These are phyloP conservation scores for Corrigiola litoralis DNA, from an alignment of 179 eudicot genomes.

Conservation along the genomic window DNA sequence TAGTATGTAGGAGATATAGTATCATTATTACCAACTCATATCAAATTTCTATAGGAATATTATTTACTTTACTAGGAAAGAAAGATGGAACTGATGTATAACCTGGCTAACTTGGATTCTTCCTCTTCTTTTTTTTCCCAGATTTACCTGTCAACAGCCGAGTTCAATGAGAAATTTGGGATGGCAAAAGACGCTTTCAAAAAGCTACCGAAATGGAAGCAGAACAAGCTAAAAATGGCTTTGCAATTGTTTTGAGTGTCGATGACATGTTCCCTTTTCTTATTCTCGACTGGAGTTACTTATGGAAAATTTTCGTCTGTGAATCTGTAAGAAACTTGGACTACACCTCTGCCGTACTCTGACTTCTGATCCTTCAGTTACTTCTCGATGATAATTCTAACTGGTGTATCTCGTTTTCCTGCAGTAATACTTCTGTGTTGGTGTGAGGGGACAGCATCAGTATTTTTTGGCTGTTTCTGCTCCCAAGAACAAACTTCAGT, in stretches of 20 bases:
- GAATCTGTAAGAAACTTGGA: slow-evolving; percentile 27
- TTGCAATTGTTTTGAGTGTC: slow-evolving; percentile 62
- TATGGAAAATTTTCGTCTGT: slow-evolving; percentile 17
- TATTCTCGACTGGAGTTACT: slow-evolving; percentile 21
- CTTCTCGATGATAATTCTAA: slow-evolving; percentile 2
- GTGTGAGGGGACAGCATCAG: slow-evolving; percentile 59
- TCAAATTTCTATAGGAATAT: too few relatives aligned
- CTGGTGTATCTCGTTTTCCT: slow-evolving; percentile 4
- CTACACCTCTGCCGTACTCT: not conserved
- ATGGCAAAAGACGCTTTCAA: slow-evolving; percentile 76
- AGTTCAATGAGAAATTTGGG: slow-evolving; percentile 83
- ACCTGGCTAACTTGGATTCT: not conserved
- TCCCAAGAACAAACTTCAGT: slow-evolving; percentile 44
- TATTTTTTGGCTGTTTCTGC: slow-evolving; percentile 71
- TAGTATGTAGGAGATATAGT: too few relatives aligned
- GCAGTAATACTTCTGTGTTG: slow-evolving; percentile 32
- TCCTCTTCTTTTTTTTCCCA: slow-evolving; percentile 27
- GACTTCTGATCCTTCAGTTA: not conserved
- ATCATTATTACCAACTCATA: too few relatives aligned
- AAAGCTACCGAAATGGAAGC: slow-evolving; percentile 94
- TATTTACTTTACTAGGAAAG: too few relatives aligned
- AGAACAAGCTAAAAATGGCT: slow-evolving; percentile 83
- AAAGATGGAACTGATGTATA: too few relatives aligned
- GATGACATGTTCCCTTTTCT: slow-evolving; percentile 14
- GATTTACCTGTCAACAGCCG: slow-evolving; percentile 78